Evolutionary conservation across 1,284 basidiomycete species (phyloP).

Genomic region (Puccinia novopanici): DNA sequence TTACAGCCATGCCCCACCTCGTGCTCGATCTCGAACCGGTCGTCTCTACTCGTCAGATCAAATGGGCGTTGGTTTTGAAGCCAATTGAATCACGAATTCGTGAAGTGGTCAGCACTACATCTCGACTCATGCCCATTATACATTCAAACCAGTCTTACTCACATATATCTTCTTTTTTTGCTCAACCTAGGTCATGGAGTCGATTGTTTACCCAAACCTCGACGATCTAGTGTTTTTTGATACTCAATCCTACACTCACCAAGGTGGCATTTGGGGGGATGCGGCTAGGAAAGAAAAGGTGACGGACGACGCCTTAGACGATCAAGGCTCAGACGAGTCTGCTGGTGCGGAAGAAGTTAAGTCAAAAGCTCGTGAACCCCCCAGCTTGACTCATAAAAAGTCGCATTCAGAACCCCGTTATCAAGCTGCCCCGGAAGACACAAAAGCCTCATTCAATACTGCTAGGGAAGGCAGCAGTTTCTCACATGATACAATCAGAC

Average conservation of each 20-base stretch:
- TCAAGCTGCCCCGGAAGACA: background rate
- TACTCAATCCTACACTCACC: slow-evolving; percentile 66
- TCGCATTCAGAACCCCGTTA: slow-evolving; percentile 18
- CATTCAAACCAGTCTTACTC: background rate
- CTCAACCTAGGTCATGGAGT: slow-evolving; percentile 74
- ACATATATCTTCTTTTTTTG: background rate
- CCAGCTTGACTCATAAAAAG: slow-evolving; percentile 19
- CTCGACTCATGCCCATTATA: background rate
- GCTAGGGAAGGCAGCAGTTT: background rate
- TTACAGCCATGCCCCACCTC: slow-evolving; percentile 87
- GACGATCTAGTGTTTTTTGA: slow-evolving; percentile 96
- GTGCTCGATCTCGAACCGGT: slow-evolving; percentile 86
- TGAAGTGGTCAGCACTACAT: slow-evolving; percentile 72
- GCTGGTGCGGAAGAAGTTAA: slow-evolving; percentile 20
- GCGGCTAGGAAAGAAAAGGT: slow-evolving; percentile 64
- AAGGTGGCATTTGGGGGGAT: slow-evolving; percentile 88
- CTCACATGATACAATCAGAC: slow-evolving; percentile 30
- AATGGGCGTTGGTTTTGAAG: slow-evolving; percentile 85
- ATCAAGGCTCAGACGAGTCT: slow-evolving; percentile 28
- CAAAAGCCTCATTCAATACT: slow-evolving; percentile 3
- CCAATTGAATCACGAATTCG: slow-evolving; percentile 85
- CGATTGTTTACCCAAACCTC: slow-evolving; percentile 93
- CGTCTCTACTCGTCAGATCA: slow-evolving; percentile 84
- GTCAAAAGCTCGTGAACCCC: background rate
- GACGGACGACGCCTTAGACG: slow-evolving; percentile 3